These are phyloP conservation scores for Tephrocybe sp. DNA, from an alignment of 768 basidiomycete species.

Conservation along the genomic window DNA sequence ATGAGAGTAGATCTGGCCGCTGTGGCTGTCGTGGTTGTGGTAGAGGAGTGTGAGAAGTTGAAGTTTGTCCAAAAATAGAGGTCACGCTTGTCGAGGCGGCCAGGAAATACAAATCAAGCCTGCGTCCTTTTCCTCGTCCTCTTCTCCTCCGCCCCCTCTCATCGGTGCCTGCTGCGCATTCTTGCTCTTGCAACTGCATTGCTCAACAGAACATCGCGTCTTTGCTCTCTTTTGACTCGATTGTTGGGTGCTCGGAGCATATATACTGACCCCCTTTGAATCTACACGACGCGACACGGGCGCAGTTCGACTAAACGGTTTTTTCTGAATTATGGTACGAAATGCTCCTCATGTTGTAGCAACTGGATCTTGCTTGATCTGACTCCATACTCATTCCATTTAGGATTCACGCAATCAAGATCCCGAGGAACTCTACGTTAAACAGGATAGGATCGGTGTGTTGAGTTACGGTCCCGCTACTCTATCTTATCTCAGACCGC, in stretches of 20 bases:
- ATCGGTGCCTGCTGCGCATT: not conserved
- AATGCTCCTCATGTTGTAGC: not conserved
- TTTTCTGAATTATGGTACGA: conserved; percentile 28
- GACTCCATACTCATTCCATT: conserved; percentile 5
- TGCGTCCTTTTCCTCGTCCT: conserved; percentile 13
- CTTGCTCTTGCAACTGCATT: not conserved
- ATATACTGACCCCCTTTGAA: conserved; percentile 4
- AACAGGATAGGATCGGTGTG: conserved; percentile 94
- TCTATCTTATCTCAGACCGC: conserved; percentile 10
- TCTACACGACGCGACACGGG: conserved; percentile 35
- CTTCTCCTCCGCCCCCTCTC: conserved; percentile 3
- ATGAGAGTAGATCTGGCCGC: too few species aligned
- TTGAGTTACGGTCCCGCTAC: conserved; percentile 4
- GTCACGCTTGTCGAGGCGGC: conserved; percentile 20
- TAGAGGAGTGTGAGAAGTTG: conserved; percentile 4
- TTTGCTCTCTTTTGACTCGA: not conserved
- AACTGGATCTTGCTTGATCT: conserved; percentile 27
- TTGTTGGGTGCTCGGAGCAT: not conserved
- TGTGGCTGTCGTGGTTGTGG: conserved; percentile 2
- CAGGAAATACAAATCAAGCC: conserved; percentile 22
- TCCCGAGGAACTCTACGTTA: conserved; percentile 96
- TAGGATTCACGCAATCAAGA: conserved; percentile 50
- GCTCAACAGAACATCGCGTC: conserved; percentile 1
- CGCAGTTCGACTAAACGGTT: conserved; percentile 5
- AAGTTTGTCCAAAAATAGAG: conserved; percentile 12